Conservation (phyloP, 2,329 filamentous ascomycete genomes). For the Aspergillus sp. region DNA sequence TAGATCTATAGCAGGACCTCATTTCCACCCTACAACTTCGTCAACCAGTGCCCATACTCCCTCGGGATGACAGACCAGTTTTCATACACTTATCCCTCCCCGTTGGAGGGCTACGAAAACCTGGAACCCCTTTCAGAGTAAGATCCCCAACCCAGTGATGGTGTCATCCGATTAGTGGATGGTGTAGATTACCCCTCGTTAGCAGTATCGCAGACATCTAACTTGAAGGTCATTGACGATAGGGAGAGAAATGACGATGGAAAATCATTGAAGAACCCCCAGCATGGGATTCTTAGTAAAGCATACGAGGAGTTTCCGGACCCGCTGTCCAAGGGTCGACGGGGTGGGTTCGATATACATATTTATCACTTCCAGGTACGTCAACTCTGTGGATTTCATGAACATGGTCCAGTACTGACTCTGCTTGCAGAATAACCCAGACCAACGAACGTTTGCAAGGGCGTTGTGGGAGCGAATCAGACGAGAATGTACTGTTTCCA, state of each 20-base stretch:
- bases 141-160: constrained; percentile 20
- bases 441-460: constrained; percentile 69
- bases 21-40: neutral
- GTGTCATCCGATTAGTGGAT: neutral
- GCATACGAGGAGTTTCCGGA: constrained; percentile 72
- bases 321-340: constrained; percentile 67
- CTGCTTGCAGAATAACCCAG: constrained; percentile 55
- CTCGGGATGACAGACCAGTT: constrained; percentile 55
- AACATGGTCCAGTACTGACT: neutral
- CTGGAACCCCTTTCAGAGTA: constrained; percentile 52
- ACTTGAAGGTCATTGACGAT: neutral
- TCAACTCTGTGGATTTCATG: neutral
- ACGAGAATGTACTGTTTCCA: constrained; percentile 67
- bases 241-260: constrained; percentile 70
- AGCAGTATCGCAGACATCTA: neutral
- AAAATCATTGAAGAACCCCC: constrained; percentile 74
- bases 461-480: constrained; percentile 79
- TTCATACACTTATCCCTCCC: constrained; percentile 59
- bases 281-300: constrained; percentile 63
- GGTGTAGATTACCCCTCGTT: neutral
- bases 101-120: constrained; percentile 57
- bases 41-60: neutral
- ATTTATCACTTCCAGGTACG: constrained; percentile 74
- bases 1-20: constrained; percentile 3
- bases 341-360: constrained; percentile 83